Percentiles rank a stretch among this genome's conserved stretches.
These are phyloP conservation scores for Pythium angustatum DNA, from an alignment of 352 stramenopile genomes.

Conservation along the genomic window DNA sequence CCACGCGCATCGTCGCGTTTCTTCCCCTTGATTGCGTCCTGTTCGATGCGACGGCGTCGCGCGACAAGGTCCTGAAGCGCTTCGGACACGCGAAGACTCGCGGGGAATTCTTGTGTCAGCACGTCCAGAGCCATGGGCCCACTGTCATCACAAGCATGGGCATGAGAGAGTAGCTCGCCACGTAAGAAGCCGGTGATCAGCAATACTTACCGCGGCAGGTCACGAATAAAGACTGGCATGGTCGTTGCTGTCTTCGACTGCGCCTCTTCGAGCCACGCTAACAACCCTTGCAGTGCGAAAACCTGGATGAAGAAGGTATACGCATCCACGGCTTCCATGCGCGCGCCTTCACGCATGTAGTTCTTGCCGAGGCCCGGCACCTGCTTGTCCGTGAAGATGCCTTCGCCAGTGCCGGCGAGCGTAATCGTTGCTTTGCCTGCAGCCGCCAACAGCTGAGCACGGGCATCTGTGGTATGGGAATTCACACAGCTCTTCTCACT, in stretches of 20 bases:
- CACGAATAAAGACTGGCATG: conserved; percentile 1
- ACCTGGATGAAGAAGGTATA: conserved; percentile 87
- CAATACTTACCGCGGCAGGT: conserved; percentile 33
- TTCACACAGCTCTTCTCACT: no score
- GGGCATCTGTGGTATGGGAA: conserved; percentile 15
- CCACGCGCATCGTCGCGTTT: conserved; percentile 71
- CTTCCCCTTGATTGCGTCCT: conserved; percentile 67
- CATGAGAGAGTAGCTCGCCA: background rate
- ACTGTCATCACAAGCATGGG: conserved; percentile 2
- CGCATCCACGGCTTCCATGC: conserved; percentile 52
- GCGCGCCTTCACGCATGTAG: conserved; percentile 76
- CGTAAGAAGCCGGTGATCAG: background rate
- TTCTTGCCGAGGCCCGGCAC: conserved; percentile 79
- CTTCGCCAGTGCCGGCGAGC: conserved; percentile 42
- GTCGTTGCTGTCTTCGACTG: conserved; percentile 24
- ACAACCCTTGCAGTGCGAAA: conserved; percentile 65
- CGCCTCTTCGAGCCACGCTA: conserved; percentile 28
- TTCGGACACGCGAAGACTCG: conserved; percentile 38
- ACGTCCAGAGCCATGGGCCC: conserved; percentile 39
- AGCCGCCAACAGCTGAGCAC: conserved; percentile 13
- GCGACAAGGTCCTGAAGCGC: conserved; percentile 64
- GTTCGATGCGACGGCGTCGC: conserved; percentile 51
- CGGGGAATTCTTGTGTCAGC: conserved; percentile 48
- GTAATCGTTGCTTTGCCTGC: conserved; percentile 41
- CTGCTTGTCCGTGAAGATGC: conserved; percentile 78